Percentiles rank a stretch among this genome's conserved stretches.
Conservation (phyloP, 129 eudicot species). For the Lactuca sativa region DNA sequence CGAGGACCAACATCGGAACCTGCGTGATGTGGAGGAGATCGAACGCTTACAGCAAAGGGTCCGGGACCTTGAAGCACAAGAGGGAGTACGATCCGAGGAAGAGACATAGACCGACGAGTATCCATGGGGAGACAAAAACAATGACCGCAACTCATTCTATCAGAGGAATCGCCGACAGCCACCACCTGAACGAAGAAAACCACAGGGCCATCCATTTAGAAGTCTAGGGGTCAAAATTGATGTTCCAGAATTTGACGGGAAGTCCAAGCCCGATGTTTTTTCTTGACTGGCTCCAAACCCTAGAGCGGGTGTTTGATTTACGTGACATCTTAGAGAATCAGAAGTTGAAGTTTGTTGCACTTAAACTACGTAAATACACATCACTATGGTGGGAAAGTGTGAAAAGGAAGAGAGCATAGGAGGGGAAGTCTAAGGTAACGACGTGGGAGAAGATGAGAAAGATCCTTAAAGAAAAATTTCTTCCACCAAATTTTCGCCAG, state of each 20-base stretch:
- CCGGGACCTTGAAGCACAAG: constrained; percentile 10
- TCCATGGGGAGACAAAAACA: too few species aligned
- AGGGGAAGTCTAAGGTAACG: too few species aligned
- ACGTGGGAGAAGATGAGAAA: too few species aligned
- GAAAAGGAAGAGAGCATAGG: too few species aligned
- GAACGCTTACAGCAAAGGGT: neutral
- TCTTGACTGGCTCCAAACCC: neutral
- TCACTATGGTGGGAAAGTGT: neutral
- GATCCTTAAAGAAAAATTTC: neutral
- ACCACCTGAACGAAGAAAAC: too few species aligned
- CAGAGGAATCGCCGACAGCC: too few species aligned
- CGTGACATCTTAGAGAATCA: neutral
- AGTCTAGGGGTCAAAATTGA: neutral
- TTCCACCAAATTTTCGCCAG: neutral
- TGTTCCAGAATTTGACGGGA: too few species aligned
- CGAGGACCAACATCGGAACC: neutral
- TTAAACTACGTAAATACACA: neutral
- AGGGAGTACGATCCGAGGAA: neutral
- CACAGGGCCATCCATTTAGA: neutral
- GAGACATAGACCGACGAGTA: too few species aligned
- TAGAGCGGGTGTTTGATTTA: neutral
- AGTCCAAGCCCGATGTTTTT: too few species aligned
- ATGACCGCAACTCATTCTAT: too few species aligned
- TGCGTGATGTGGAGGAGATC: neutral
- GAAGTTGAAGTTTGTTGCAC: constrained; percentile 5